Conservation (phyloP, 441 rosid genomes). For the Macaranga tanarius region DNA sequence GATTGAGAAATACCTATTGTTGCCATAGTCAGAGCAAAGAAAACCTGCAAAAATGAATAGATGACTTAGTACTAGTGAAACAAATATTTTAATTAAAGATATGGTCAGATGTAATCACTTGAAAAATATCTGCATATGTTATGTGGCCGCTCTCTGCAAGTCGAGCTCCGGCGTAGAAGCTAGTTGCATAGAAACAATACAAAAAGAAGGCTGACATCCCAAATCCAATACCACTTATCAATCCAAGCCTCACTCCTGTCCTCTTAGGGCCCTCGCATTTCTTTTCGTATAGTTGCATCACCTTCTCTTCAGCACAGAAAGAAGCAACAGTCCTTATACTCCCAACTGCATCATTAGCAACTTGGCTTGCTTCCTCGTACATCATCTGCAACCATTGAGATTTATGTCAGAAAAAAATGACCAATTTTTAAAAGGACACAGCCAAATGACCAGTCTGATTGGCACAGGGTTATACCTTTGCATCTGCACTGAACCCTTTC, state of each 20-base stretch:
- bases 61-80: not conserved
- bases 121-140: conserved; percentile 60
- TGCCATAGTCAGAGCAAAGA: conserved; percentile 63
- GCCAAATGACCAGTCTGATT: not conserved
- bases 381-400: conserved; percentile 43
- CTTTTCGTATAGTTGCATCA: conserved; percentile 55
- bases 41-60: conserved; percentile 47
- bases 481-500: conserved; percentile 69
- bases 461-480: conserved; percentile 42
- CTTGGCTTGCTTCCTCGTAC: conserved; percentile 89
- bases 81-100: not conserved
- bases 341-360: conserved; percentile 80
- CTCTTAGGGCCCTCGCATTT: conserved; percentile 70
- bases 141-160: conserved; percentile 53
- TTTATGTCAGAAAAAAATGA: conserved; percentile 23
- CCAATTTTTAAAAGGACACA: not conserved
- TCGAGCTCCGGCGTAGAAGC: conserved; percentile 79
- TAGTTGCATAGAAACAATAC: conserved; percentile 52
- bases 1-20: conserved; percentile 63
- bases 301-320: conserved; percentile 78
- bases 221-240: conserved; percentile 63
- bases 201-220: conserved; percentile 64
- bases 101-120: conserved; percentile 30
- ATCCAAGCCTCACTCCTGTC: conserved; percentile 60
- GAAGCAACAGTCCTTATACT: conserved; percentile 87